Evolutionary conservation across 805 yeast species (phyloP).

Genomic region (Blastobotrys muscicola): DNA sequence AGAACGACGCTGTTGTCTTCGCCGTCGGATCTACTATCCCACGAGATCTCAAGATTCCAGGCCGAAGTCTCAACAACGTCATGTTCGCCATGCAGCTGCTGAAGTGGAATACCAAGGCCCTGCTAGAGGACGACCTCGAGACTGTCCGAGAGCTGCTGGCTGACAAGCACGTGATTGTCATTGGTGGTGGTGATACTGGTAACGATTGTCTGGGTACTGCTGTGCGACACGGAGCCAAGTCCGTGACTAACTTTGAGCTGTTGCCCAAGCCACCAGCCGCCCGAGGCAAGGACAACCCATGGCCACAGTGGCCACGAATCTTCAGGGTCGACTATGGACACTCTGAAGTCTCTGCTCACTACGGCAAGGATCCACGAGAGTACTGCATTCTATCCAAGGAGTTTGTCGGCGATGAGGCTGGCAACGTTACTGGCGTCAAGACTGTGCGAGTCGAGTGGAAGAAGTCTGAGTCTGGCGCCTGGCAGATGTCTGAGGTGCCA

Average conservation of each 20-base stretch:
- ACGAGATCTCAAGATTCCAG: slow-evolving; percentile 88
- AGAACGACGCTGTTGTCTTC: slow-evolving; percentile 75
- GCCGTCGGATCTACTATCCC: slow-evolving; percentile 97
- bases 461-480: slow-evolving; percentile 87
- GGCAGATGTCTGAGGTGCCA: slow-evolving; percentile 98
- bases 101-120: slow-evolving; percentile 80
- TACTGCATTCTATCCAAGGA: slow-evolving; percentile 92
- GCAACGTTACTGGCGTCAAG: slow-evolving; percentile 89
- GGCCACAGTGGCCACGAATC: slow-evolving; percentile 99
- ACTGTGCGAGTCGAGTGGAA: slow-evolving; percentile 98
- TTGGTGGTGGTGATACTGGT: slow-evolving; percentile 99
- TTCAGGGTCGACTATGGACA: slow-evolving; percentile 98
- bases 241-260: slow-evolving; percentile 88
- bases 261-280: slow-evolving; percentile 83
- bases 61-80: slow-evolving; percentile 82
- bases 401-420: slow-evolving; percentile 89
- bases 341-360: slow-evolving; percentile 86
- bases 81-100: slow-evolving; percentile 91
- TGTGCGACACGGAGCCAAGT: slow-evolving; percentile 93
- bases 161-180: slow-evolving; percentile 89
- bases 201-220: slow-evolving; percentile 97
- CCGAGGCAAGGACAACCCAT: slow-evolving; percentile 91
- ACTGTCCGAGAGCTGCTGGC: slow-evolving; percentile 59
- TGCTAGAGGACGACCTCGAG: slow-evolving; percentile 71
- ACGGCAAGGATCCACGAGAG: slow-evolving; percentile 96